Conservation (phyloP, 2,329 filamentous ascomycete genomes). For the Xylaria sp. region DNA sequence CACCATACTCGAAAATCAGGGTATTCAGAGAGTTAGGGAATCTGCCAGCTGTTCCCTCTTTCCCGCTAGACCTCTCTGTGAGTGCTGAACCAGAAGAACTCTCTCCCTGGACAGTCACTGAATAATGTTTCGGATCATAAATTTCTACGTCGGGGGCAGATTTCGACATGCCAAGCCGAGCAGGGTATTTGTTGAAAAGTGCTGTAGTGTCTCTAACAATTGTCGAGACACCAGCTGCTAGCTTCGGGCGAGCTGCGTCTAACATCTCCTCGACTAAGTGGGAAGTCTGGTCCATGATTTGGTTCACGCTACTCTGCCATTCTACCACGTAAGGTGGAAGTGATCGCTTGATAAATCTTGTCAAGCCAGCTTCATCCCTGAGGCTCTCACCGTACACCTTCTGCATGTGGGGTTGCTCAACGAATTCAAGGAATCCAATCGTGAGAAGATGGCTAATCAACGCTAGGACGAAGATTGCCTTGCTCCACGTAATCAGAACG, state of each 20-base stretch:
- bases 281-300: conserved; percentile 83
- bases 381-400: conserved; percentile 91
- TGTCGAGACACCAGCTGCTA: conserved; percentile 85
- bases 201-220: conserved; percentile 89
- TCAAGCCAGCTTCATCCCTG: conserved; percentile 87
- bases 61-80: conserved; percentile 72
- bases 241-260: conserved; percentile 83
- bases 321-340: conserved; percentile 84
- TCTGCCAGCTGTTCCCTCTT: conserved; percentile 76
- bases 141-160: conserved; percentile 83
- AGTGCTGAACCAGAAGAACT: conserved; percentile 61
- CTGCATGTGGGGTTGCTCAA: conserved; percentile 97
- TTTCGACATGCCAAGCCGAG: conserved; percentile 83
- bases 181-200: conserved; percentile 89
- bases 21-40: conserved; percentile 78
- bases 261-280: conserved; percentile 93
- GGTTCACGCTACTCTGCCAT: conserved; percentile 87
- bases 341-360: conserved; percentile 88
- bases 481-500: conserved; percentile 91
- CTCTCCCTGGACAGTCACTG: conserved; percentile 76
- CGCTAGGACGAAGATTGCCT: conserved; percentile 85
- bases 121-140: conserved; percentile 82
- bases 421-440: conserved; percentile 87
- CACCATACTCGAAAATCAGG: conserved; percentile 85
- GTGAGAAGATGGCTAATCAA: conserved; percentile 86